Evolutionary conservation across 2,329 filamentous ascomycete genomes (phyloP).

Genomic region (Helminthosporium solani): DNA sequence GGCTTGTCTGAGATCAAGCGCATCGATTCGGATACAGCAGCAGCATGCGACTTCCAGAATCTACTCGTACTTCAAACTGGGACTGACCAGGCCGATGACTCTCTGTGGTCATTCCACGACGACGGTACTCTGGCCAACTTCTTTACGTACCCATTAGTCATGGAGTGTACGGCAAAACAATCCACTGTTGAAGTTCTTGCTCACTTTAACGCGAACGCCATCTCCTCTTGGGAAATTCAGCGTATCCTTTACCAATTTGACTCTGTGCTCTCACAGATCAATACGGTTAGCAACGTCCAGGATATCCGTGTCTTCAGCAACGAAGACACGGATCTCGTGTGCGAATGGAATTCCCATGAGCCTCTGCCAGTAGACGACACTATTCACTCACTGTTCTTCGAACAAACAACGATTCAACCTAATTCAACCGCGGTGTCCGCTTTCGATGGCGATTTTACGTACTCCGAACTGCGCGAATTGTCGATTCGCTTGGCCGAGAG

Average conservation of each 20-base stretch:
- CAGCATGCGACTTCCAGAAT: constrained; percentile 59
- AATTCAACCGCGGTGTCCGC: constrained; percentile 27
- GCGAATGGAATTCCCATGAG: constrained; percentile 24
- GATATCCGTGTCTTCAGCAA: constrained; percentile 30
- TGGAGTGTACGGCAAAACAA: constrained; percentile 29
- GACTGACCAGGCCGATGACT: constrained; percentile 21
- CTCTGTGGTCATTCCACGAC: constrained; percentile 31
- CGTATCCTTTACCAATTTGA: constrained; percentile 34
- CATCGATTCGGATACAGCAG: constrained; percentile 53
- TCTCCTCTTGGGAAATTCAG: constrained; percentile 32
- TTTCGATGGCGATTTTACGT: constrained; percentile 34
- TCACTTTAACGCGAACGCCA: constrained; percentile 30
- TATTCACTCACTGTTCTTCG: constrained; percentile 26
- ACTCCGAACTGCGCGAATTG: constrained; percentile 23
- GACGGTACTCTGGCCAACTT: constrained; percentile 31
- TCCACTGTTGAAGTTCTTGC: constrained; percentile 22
- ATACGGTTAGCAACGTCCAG: constrained; percentile 19
- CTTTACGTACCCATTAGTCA: constrained; percentile 37
- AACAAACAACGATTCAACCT: constrained; percentile 20
- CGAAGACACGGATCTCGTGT: constrained; percentile 26
- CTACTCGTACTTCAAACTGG: constrained; percentile 55
- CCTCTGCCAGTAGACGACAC: constrained; percentile 26
- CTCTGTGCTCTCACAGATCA: constrained; percentile 28
- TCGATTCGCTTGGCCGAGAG: constrained; percentile 29
- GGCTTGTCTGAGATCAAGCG: constrained; percentile 42